Base-by-base conservation (phyloP, 768 basidiomycete genomes). In the Tubosaeta sp. region DNA sequence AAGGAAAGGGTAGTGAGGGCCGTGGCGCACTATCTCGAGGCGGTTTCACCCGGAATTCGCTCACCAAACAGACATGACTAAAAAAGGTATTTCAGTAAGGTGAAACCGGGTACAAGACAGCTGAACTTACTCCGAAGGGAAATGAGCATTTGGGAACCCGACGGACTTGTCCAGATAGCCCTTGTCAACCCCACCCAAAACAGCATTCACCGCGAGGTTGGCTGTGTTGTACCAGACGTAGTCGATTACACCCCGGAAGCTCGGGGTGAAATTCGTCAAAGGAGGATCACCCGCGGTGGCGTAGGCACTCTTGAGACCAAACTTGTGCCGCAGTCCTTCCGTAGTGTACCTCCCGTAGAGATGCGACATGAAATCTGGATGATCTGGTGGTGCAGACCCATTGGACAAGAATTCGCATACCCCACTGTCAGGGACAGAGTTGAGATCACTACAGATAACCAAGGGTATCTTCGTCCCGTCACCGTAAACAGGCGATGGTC, bases 141-240 rank as follows among this genome's bases (percentile, higher is more conserved):
- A 96, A 66, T 97, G 92, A 2, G 85, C 82, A 69, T 97, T 94
- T 27, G 96, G 96, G 78, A 98, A 98, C 32, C 96, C 96, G 40
- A 97, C 95, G 16, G 83, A 83, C 73, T 91, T 91, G 56, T 87
- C 83, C 65, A 97, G 66, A 73, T 99, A 99, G 22, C 66, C 65
- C 60, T 76, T 77, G 65, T 97, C 94, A 52, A 97, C 84, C 67
- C 88, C 91, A 13, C 90, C 90, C 39, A 98, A 75, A n/a, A 95
- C 82, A 19, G 85, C 84, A 54, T 86, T 93, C 25, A 90, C 84
- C 10, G 79, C 76, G 44, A 99, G 58, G 53, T 82, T 90, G 44
- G 76, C 72, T 0, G 82, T 79, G 51, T 87, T 81, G 69, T 91
- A 94, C 89, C 93, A 99, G 61, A 99, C 80, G 66, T 98, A 94